Conservation (phyloP, 257 asterid genomes). For the Solanum rostratum region DNA sequence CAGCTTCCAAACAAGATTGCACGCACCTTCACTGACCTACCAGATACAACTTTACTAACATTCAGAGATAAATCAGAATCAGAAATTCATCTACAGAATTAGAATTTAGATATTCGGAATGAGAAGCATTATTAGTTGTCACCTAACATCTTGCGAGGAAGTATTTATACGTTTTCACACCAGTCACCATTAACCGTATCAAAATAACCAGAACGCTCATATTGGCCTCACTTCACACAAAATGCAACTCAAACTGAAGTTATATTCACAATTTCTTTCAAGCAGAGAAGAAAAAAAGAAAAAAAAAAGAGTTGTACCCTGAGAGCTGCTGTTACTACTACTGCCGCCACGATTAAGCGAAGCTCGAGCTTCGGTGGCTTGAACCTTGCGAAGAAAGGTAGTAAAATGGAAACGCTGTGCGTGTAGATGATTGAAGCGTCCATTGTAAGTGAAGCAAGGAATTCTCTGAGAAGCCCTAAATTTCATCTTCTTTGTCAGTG, state of each 20-base stretch:
- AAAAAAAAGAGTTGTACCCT: slow-evolving; percentile 24
- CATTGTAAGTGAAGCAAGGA: slow-evolving; percentile 12
- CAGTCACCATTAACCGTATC: neutral
- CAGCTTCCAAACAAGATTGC: neutral
- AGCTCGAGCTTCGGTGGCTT: slow-evolving; percentile 35
- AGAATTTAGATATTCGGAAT: neutral
- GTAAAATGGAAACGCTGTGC: slow-evolving; percentile 39
- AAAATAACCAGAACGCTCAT: neutral
- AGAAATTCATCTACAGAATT: neutral
- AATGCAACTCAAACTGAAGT: neutral
- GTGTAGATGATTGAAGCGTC: slow-evolving; percentile 6
- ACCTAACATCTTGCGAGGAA: neutral
- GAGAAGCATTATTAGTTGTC: neutral
- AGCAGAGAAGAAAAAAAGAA: neutral
- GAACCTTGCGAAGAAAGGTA: slow-evolving; percentile 54
- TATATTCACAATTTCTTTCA: neutral
- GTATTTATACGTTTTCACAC: neutral
- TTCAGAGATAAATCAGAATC: neutral
- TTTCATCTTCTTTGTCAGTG: slow-evolving; percentile 34
- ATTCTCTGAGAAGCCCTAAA: slow-evolving; percentile 28
- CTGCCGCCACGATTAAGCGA: slow-evolving; percentile 26
- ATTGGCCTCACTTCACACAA: neutral
- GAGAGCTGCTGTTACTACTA: slow-evolving; percentile 38
- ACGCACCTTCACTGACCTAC: neutral
- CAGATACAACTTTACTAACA: neutral